Evolutionary conservation across 192 early-diverging fungal species (phyloP).

Genomic region (Chytriomyces confervae): DNA sequence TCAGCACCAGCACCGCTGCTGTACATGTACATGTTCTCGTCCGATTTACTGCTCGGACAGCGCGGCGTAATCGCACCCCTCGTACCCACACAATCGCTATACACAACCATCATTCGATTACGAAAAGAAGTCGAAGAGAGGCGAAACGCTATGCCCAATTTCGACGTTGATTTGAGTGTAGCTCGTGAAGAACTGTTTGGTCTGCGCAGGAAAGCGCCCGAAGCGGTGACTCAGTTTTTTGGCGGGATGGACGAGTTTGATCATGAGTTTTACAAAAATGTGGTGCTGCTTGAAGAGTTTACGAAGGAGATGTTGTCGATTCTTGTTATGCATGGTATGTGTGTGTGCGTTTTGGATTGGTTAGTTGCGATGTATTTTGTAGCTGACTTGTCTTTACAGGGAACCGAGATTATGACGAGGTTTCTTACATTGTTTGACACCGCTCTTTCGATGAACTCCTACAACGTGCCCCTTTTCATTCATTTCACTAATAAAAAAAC

Average conservation of each 20-base stretch:
- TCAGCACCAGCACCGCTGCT: conserved; percentile 53
- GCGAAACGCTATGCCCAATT: conserved; percentile 62
- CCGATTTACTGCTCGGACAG: conserved; percentile 43
- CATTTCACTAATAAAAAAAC: neutral
- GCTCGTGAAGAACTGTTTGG: conserved; percentile 62
- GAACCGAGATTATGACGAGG: conserved; percentile 11
- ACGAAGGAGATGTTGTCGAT: conserved; percentile 90
- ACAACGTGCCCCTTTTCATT: neutral
- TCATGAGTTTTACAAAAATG: conserved; percentile 79
- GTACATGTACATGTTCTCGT: conserved; percentile 45
- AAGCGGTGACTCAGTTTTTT: neutral
- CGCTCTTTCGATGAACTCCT: neutral
- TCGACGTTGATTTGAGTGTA: conserved; percentile 63
- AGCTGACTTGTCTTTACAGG: neutral
- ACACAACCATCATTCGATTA: conserved; percentile 68
- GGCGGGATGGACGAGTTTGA: conserved; percentile 40
- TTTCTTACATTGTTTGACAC: conserved; percentile 3
- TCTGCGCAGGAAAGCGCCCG: conserved; percentile 35
- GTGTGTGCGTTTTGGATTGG: neutral
- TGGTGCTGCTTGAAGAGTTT: conserved; percentile 89
- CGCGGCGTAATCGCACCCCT: conserved; percentile 28
- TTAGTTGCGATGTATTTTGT: neutral
- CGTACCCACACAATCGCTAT: conserved; percentile 53
- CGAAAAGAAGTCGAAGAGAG: conserved; percentile 72
- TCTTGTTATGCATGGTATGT: conserved; percentile 50